Base-by-base conservation (phyloP, 768 basidiomycete species). In the Podaxis sp. region DNA sequence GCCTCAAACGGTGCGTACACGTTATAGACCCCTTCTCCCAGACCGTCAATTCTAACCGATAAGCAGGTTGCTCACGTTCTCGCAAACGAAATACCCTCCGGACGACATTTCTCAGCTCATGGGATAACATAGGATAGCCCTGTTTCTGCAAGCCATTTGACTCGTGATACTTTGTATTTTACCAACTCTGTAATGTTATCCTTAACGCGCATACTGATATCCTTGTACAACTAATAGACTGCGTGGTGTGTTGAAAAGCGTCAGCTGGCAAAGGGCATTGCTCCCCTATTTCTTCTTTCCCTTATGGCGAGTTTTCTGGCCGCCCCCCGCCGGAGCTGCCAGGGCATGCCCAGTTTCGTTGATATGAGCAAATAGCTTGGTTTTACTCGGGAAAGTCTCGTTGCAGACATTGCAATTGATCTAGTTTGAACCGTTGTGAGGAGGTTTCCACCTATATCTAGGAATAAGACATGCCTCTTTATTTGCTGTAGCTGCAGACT, bases 51-150 rank as follows among this genome's bases (percentile, higher is more conserved):
- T 38, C 5, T 11, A 25, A 66, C 53, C 54, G 14, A 16, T 68
- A 32, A 0, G 32, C 32, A 97, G 97, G 62, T 79, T 99, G 36
- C 79, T 99, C 67, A 95, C 97, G 0, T 97, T 98, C 70, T 88
- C 93, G 2, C 96, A 98, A 74, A 95, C 93, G 7, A 95, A 96
- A 66, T 94, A 97, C 68, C 96, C 94, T 4, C 96, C 96, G 6
- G 88, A 89, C 0, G 95, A 97, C 71, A 83, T 91, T 37, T 92
- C 93, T 4, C 93, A 95, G 63, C 76, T 95, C 44, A 96, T 98
- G 95, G 95, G 95, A 56, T 95, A 70, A 3, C 25, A 71, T 55
- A n/a, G 14, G 13, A 40, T 42, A 16, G 1, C 52, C 13, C 2
- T 52, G 46, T 61, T 44, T n/a, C 42, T 44, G 5, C 18, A 16